Conservation (phyloP, 2,329 filamentous ascomycete species). For the Purpureocillium takamizusanense region DNA sequence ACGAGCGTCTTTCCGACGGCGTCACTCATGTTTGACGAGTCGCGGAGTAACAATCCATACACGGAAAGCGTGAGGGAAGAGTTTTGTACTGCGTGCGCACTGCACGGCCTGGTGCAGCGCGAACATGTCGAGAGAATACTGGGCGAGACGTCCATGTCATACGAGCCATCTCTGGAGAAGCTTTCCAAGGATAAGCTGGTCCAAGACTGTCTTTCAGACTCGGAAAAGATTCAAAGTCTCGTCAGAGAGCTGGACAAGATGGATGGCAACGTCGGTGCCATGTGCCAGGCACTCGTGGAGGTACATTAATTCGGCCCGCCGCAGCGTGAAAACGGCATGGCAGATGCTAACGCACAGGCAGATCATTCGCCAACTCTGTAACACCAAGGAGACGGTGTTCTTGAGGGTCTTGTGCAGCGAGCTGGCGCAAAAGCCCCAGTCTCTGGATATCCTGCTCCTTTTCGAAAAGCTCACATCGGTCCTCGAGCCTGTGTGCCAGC, state of each 20-base stretch:
- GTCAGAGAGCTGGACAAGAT: conserved; percentile 79
- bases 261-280: conserved; percentile 84
- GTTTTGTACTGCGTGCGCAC: conserved; percentile 82
- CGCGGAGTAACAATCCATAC: conserved; percentile 47
- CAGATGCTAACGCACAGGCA: conserved; percentile 17
- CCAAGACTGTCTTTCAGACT: conserved; percentile 66
- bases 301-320: conserved; percentile 27
- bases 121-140: conserved; percentile 70
- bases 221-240: conserved; percentile 65
- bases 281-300: conserved; percentile 69
- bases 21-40: conserved; percentile 50
- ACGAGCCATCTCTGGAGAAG: conserved; percentile 62
- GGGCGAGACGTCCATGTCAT: conserved; percentile 76
- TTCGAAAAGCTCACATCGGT: conserved; percentile 65
- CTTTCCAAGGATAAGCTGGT: conserved; percentile 73
- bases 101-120: conserved; percentile 77
- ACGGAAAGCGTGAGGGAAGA: conserved; percentile 55
- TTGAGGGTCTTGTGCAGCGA: conserved; percentile 65
- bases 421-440: conserved; percentile 62
- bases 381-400: conserved; percentile 70
- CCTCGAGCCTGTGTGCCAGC: conserved; percentile 62
- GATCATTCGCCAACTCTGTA: conserved; percentile 61
- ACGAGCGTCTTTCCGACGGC: conserved; percentile 63
- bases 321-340: too few relatives aligned
- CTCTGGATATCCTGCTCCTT: conserved; percentile 65